Evolutionary conservation across 2,329 filamentous ascomycete species (phyloP).

Genomic region (Furcasterigmium sp.): DNA sequence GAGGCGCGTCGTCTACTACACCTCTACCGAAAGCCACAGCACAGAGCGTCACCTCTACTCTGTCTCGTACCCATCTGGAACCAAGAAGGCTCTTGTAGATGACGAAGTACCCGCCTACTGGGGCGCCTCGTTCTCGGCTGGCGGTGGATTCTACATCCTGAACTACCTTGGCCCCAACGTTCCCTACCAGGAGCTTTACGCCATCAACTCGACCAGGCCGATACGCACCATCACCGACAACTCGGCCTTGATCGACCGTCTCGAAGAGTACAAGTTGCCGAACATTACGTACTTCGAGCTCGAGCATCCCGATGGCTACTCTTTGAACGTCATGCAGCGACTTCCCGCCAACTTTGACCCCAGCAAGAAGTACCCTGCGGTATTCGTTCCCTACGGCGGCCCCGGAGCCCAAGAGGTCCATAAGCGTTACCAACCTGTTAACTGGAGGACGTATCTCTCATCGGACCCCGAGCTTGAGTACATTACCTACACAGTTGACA

Average conservation of each 20-base stretch:
- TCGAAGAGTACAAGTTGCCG: slow-evolving; percentile 57
- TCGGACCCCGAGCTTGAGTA: slow-evolving; percentile 65
- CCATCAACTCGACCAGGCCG: slow-evolving; percentile 45
- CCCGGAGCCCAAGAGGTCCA: slow-evolving; percentile 57
- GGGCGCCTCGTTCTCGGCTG: slow-evolving; percentile 60
- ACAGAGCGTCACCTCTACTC: slow-evolving; percentile 66
- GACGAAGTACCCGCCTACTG: slow-evolving; percentile 53
- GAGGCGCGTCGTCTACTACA: slow-evolving; percentile 56
- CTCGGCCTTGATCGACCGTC: slow-evolving; percentile 43
- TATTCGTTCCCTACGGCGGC: slow-evolving; percentile 65
- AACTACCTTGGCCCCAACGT: slow-evolving; percentile 61
- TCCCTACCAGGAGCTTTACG: slow-evolving; percentile 64
- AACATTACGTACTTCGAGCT: slow-evolving; percentile 61
- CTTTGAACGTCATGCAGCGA: slow-evolving; percentile 59
- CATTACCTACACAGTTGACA: slow-evolving; percentile 63
- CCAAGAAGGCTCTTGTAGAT: slow-evolving; percentile 57
- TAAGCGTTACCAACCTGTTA: slow-evolving; percentile 49
- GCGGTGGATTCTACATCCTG: slow-evolving; percentile 60
- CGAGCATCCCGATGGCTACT: slow-evolving; percentile 54
- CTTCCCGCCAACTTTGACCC: slow-evolving; percentile 61
- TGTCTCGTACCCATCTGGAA: slow-evolving; percentile 50
- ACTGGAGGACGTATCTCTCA: slow-evolving; percentile 59
- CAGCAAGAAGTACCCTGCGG: slow-evolving; percentile 57
- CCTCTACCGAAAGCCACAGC: slow-evolving; percentile 59
- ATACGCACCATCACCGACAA: slow-evolving; percentile 58